Evolutionary conservation across 257 asterid genomes (phyloP).

Genomic region (Thymus mandschuricus): DNA sequence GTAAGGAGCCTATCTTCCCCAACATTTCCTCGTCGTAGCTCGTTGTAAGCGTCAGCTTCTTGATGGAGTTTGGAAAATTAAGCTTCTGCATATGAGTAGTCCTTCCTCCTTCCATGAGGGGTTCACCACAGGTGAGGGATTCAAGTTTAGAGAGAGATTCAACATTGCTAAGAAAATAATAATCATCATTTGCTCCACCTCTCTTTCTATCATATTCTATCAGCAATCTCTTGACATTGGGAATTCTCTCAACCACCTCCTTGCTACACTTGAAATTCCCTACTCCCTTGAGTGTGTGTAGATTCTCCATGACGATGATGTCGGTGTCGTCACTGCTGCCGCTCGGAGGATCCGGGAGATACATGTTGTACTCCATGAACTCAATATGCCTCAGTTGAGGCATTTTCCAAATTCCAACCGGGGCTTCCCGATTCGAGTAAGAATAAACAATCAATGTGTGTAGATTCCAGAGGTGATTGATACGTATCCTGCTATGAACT

Average conservation of each 20-base stretch:
- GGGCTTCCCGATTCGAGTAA: neutral
- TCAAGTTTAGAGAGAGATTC: neutral
- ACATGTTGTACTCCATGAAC: neutral
- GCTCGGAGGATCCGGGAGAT: neutral
- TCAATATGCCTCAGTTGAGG: conserved; percentile 10
- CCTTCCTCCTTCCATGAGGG: neutral
- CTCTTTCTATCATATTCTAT: neutral
- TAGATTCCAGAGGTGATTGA: conserved; percentile 14
- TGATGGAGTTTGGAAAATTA: conserved; percentile 4
- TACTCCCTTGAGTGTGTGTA: neutral
- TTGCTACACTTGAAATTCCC: neutral
- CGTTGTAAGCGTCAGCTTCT: neutral
- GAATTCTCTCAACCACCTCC: neutral
- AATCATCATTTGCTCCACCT: neutral
- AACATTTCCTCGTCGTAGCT: neutral
- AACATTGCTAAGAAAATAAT: neutral
- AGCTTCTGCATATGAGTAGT: neutral
- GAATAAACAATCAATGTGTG: neutral
- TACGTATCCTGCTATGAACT: neutral
- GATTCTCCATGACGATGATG: neutral
- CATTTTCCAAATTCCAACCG: neutral
- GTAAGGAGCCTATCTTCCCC: neutral
- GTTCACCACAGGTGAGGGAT: neutral
- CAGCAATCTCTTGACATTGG: neutral
- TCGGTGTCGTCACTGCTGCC: neutral